Base-by-base conservation (phyloP, 2,329 filamentous ascomycete genomes). In the Paracorniculantispora psalliotae region DNA sequence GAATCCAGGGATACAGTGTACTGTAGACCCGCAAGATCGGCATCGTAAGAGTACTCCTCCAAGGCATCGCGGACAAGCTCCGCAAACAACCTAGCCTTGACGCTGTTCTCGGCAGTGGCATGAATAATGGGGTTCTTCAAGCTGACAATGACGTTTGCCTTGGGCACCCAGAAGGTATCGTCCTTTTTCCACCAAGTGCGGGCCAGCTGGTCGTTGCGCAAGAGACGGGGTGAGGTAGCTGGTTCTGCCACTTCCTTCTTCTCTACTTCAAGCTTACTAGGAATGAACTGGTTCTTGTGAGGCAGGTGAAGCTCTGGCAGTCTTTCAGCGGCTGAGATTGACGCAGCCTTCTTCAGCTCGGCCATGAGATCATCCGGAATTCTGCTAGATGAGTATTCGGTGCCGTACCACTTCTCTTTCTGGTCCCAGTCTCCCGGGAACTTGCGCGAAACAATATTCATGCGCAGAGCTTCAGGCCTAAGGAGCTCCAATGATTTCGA, bases 161-260 rank as follows among this genome's bases (percentile, higher is more conserved):
- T 96, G 9, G 94, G 94, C 10, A 97, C 94, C 92, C 93, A 97
- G 74, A 97, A 99, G 0, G 88, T 92, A 67, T 99, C 94, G 67
- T 99, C 94, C 75, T 97, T 97, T 79, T 99, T 99, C 79, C 87
- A 97, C 94, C 94, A 99, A 2, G 91, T 88, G 30, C 92, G 86
- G 1, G 90, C 86, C 35, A 86, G 77, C 6, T 87, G 81, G 65
- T 97, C 93, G 66, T 96, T 92, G 64, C 92, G 87, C 62, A 99
- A 88, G 25, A 99, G 79, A 61, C 87, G 88, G 0, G 94, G 94
- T 0, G 85, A 80, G 58, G 89, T 81, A 0, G 87, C 79, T 1
- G 92, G 89, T 65, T 90, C 84, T 26, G 85, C 80, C n/a, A 94
- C 82, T 37, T 96, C 90, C 73, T 91, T 96, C 80, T 94, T 96